Conservation (phyloP, 2,329 filamentous ascomycete genomes). For the Colletotrichum destructivum region DNA sequence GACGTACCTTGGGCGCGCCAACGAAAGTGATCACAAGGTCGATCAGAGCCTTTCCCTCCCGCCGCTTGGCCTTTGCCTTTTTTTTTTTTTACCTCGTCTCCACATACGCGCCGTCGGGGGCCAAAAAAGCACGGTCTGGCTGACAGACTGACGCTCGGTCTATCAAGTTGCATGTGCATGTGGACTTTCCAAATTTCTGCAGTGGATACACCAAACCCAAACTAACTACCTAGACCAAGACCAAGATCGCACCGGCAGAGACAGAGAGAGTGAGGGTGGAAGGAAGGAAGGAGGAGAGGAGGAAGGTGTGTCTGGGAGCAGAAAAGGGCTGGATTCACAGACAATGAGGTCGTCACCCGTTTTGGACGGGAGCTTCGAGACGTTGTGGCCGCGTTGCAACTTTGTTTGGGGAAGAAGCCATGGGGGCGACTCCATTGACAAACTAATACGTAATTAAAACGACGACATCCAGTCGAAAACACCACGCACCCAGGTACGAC, state of each 20-base stretch:
- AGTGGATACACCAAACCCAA: neutral
- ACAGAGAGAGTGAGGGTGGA: neutral
- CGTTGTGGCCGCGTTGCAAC: constrained; percentile 13
- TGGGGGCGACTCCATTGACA: constrained; percentile 29
- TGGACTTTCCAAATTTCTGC: constrained; percentile 11
- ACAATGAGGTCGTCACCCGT: neutral
- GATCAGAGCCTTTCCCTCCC: constrained; percentile 34
- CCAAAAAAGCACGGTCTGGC: constrained; percentile 2
- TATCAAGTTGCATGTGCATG: constrained; percentile 12
- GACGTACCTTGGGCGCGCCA: constrained; percentile 31
- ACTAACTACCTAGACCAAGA: neutral
- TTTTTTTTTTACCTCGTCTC: constrained; percentile 1
- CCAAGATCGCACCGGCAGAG: neutral
- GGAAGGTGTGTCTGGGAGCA: too few relatives aligned
- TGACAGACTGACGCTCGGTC: constrained; percentile 8
- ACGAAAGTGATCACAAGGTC: constrained; percentile 43
- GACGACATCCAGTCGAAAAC: constrained; percentile 38
- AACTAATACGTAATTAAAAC: constrained; percentile 45
- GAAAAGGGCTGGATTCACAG: neutral
- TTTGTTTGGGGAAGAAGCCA: constrained; percentile 6
- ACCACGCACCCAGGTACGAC: constrained; percentile 32
- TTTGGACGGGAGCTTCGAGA: constrained; percentile 7
- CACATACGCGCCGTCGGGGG: constrained; percentile 28
- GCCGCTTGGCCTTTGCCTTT: constrained; percentile 14
- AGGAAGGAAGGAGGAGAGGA: too few relatives aligned